phyloP scores from a whole-genome alignment of 2,329 filamentous ascomycete species.

The Fusarium drepaniforme region DNA sequence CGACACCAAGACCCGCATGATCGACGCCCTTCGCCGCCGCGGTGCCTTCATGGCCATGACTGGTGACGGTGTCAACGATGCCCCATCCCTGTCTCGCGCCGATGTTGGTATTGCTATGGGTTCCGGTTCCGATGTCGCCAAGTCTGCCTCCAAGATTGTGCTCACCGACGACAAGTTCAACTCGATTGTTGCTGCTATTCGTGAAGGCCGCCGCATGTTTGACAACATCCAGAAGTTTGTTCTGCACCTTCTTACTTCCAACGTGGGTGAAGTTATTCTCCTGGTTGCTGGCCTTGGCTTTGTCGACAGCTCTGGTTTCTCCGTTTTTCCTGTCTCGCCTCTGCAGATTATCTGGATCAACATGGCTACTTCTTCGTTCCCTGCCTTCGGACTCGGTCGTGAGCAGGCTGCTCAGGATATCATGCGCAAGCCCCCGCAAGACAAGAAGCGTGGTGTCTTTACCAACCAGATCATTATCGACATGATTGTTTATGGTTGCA shows the following conservation, averaged over 20 bases:
- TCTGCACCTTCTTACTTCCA: slow-evolving; percentile 82
- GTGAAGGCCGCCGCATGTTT: slow-evolving; percentile 86
- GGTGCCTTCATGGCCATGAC: slow-evolving; percentile 87
- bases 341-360: slow-evolving; percentile 95
- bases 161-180: slow-evolving; percentile 91
- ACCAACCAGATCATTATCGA: slow-evolving; percentile 82
- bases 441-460: slow-evolving; percentile 77
- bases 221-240: slow-evolving; percentile 93
- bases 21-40: slow-evolving; percentile 85
- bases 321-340: slow-evolving; percentile 87
- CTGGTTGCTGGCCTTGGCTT: slow-evolving; percentile 86
- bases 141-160: slow-evolving; percentile 85
- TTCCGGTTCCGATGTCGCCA: slow-evolving; percentile 88
- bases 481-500: slow-evolving; percentile 82
- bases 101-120: slow-evolving; percentile 94
- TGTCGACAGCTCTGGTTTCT: slow-evolving; percentile 77
- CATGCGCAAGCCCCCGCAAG: slow-evolving; percentile 83
- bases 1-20: slow-evolving; percentile 91
- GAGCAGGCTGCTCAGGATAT: slow-evolving; percentile 82
- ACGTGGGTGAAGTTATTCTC: slow-evolving; percentile 86
- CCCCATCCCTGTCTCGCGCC: slow-evolving; percentile 81
- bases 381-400: slow-evolving; percentile 88
- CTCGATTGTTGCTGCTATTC: slow-evolving; percentile 84
- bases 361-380: slow-evolving; percentile 89
- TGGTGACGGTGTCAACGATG: slow-evolving; percentile 89